Evolutionary conservation across 352 stramenopile genomes (phyloP).

Genomic region (Aphanomyces astaci): DNA sequence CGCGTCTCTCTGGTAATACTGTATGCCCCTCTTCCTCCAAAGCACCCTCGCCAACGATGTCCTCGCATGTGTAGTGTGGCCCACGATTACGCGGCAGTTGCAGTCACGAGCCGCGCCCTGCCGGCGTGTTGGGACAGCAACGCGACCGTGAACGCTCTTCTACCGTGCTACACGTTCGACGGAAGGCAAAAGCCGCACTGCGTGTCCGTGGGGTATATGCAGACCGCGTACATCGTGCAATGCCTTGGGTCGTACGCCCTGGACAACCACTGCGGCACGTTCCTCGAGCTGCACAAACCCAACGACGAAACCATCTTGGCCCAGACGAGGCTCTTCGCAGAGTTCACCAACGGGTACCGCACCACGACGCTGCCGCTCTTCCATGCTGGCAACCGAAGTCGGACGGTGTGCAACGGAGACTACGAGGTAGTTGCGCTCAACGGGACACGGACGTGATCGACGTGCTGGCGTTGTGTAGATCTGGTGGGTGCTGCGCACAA

Average conservation of each 20-base stretch:
- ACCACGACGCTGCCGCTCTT: conserved; percentile 69
- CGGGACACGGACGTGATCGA: not conserved
- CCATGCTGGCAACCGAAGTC: conserved; percentile 46
- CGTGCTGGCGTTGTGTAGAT: conserved; percentile 26
- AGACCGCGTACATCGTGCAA: conserved; percentile 68
- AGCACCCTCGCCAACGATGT: too few relatives aligned
- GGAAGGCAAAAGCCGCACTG: conserved; percentile 47
- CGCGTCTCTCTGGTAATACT: conserved; percentile 7
- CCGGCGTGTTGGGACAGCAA: conserved; percentile 83
- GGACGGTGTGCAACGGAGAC: conserved; percentile 56
- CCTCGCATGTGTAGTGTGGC: not conserved
- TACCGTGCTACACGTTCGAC: conserved; percentile 54
- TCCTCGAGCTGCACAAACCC: conserved; percentile 74
- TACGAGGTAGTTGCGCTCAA: conserved; percentile 40
- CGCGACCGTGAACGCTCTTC: conserved; percentile 53
- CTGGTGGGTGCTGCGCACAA: conserved; percentile 81
- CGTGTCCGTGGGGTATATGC: conserved; percentile 70
- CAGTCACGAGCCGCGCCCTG: conserved; percentile 18
- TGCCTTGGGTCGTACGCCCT: conserved; percentile 60
- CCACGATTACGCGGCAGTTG: not conserved
- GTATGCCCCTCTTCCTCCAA: too few relatives aligned
- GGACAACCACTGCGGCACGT: conserved; percentile 75
- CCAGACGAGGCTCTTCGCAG: conserved; percentile 54
- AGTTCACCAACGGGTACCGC: conserved; percentile 66
- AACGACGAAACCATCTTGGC: conserved; percentile 56